Evolutionary conservation across 139 green algal species (phyloP).

Genomic region (Edaphochlamys debaryana): DNA sequence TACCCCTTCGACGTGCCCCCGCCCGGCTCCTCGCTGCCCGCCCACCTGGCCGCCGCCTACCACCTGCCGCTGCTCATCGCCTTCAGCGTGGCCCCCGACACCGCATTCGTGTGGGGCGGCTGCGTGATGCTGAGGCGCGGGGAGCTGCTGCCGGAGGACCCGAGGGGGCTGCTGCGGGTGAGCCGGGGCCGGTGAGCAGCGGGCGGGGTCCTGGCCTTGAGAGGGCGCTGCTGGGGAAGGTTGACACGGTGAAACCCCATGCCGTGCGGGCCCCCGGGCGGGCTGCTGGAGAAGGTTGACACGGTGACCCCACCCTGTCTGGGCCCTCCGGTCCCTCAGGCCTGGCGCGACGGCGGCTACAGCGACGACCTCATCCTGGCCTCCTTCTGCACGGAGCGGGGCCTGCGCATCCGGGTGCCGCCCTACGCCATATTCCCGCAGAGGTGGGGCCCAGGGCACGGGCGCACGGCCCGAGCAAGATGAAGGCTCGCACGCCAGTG

Average conservation of each 20-base stretch:
- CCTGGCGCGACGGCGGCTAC: constrained; percentile 85
- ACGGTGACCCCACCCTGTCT: no score
- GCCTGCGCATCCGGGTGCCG: constrained; percentile 73
- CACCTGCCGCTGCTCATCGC: constrained; percentile 87
- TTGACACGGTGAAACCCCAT: neutral
- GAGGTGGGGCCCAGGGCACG: constrained; percentile 52
- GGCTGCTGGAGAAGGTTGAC: no score
- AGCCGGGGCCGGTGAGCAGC: neutral
- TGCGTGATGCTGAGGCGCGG: constrained; percentile 87
- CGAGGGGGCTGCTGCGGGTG: constrained; percentile 69
- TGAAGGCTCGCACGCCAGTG: no score
- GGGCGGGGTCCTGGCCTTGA: neutral
- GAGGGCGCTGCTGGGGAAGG: no score
- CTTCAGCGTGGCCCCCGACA: constrained; percentile 72
- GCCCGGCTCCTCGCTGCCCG: constrained; percentile 51
- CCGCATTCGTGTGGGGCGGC: constrained; percentile 89
- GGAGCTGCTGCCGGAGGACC: constrained; percentile 60
- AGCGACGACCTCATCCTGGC: constrained; percentile 92
- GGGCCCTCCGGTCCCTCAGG: constrained; percentile 37
- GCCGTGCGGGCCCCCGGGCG: neutral
- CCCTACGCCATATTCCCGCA: constrained; percentile 82
- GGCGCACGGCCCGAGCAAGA: no score
- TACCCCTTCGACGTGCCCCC: constrained; percentile 90
- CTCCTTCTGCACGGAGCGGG: constrained; percentile 62
- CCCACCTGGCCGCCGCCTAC: constrained; percentile 73